A percentile compares a stretch with the other conserved stretches of the same genome.
Conservation (phyloP, 2,329 filamentous ascomycete genomes). For the Chrysosphaeria jannelii region DNA sequence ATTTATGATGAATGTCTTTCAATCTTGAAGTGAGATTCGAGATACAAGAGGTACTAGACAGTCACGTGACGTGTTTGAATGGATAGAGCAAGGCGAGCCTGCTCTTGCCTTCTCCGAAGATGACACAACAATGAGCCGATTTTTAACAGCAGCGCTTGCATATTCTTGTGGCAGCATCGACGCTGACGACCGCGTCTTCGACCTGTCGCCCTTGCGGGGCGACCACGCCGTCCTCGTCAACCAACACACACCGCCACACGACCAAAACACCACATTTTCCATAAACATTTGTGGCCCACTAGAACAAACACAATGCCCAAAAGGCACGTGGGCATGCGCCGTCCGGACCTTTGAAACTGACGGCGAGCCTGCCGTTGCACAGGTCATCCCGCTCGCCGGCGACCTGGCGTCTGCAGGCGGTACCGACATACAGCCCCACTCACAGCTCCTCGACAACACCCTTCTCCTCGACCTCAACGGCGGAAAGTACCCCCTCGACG, state of each 20-base stretch:
- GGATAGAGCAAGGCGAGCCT: no score
- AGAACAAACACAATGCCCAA: constrained; percentile 33
- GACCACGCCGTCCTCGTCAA: constrained; percentile 37
- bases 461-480: constrained; percentile 36
- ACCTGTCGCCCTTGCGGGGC: constrained; percentile 31
- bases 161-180: constrained; percentile 34
- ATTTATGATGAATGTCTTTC: no score
- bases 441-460: constrained; percentile 29
- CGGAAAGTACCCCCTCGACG: constrained; percentile 22
- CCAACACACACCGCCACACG: constrained; percentile 18
- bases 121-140: no score
- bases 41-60: no score
- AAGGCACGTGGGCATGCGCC: constrained; percentile 45
- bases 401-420: constrained; percentile 29
- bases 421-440: constrained; percentile 31
- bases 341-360: constrained; percentile 25
- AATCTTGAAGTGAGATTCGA: no score
- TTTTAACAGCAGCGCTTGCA: no score
- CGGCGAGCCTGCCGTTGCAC: constrained; percentile 15
- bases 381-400: constrained; percentile 46
- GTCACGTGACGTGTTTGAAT: no score
- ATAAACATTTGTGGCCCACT: constrained; percentile 46
- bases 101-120: no score
- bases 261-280: constrained; percentile 52
- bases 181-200: constrained; percentile 26